Conservation (phyloP, 179 eudicot genomes). For the Gypsophila paniculata region DNA sequence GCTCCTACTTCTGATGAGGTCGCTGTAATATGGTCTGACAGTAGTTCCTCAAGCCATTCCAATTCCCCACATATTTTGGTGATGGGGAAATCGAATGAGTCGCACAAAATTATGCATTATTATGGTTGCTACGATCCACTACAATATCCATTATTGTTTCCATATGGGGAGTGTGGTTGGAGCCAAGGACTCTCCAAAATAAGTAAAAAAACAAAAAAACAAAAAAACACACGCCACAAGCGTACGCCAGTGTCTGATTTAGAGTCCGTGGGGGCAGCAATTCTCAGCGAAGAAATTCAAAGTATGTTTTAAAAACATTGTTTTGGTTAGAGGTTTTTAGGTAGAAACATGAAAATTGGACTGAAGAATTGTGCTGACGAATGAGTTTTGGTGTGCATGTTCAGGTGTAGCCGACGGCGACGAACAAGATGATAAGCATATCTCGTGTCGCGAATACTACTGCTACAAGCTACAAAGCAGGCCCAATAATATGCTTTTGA, state of each 20-base stretch:
- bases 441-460: neutral
- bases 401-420: neutral
- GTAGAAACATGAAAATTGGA: too few species aligned
- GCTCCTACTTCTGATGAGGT: neutral
- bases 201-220: too few species aligned
- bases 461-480: neutral
- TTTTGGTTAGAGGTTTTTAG: too few species aligned
- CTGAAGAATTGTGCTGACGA: too few species aligned
- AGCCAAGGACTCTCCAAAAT: neutral
- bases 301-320: too few species aligned
- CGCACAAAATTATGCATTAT: neutral
- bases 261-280: too few species aligned
- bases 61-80: neutral
- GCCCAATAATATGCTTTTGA: neutral
- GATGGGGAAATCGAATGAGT: neutral
- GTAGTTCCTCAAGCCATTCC: neutral
- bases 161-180: neutral
- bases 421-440: too few species aligned
- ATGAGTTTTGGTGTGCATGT: neutral
- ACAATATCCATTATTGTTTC: neutral
- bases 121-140: slow-evolving; percentile 19
- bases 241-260: too few species aligned
- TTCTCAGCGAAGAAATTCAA: too few species aligned
- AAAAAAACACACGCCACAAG: neutral
- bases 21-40: neutral